Conservation (phyloP, 2,329 filamentous ascomycete genomes). For the Sporothrix brasiliensis region DNA sequence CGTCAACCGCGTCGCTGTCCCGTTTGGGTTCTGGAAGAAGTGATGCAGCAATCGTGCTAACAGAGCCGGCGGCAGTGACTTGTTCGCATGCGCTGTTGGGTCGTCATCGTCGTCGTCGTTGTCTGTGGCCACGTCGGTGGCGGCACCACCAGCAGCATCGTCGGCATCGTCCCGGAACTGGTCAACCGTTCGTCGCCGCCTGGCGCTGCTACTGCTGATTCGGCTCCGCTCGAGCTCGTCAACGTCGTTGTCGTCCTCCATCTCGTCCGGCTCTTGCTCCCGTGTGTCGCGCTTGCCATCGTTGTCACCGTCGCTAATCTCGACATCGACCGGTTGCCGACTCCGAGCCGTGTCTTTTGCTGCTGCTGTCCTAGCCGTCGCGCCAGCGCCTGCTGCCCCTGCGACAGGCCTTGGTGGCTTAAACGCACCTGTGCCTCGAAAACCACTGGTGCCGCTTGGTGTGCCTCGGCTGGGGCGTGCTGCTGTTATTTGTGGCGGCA, state of each 20-base stretch:
- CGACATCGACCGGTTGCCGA: neutral
- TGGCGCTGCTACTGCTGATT: constrained; percentile 2
- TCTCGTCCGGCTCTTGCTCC: neutral
- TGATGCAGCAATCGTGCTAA: constrained; percentile 77
- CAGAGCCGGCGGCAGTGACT: constrained; percentile 70
- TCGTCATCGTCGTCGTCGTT: constrained; percentile 42
- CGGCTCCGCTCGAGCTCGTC: constrained; percentile 25
- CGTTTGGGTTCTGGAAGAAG: constrained; percentile 63
- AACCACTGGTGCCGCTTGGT: constrained; percentile 14
- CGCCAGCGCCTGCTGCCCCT: neutral
- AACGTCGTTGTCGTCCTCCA: neutral
- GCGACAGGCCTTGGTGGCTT: constrained; percentile 33
- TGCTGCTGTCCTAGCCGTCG: neutral
- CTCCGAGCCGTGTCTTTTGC: neutral
- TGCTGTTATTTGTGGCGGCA: constrained; percentile 31
- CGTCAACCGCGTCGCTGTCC: constrained; percentile 69
- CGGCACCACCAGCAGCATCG: constrained; percentile 27
- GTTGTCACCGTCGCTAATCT: constrained; percentile 25
- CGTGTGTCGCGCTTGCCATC: neutral
- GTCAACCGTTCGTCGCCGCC: constrained; percentile 7
- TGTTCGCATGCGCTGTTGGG: constrained; percentile 39
- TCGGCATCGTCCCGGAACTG: constrained; percentile 36
- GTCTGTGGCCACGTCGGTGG: constrained; percentile 15
- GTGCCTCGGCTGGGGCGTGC: constrained; percentile 1
- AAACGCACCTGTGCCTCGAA: constrained; percentile 31